Conservation (phyloP, 2,329 filamentous ascomycete genomes). For the Didymella keratinophila region DNA sequence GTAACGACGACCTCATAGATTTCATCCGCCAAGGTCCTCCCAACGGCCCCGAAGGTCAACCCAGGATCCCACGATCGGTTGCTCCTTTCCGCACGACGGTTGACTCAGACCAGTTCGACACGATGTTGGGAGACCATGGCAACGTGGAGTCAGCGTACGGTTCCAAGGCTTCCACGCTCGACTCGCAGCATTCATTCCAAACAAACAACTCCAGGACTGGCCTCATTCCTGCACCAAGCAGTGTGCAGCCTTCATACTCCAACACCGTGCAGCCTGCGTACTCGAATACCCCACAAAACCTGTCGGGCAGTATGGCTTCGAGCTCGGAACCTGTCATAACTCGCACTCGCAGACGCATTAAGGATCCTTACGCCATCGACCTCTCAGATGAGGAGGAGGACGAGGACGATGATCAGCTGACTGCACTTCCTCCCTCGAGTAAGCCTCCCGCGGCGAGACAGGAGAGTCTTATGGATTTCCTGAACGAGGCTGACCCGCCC, state of each 20-base stretch:
- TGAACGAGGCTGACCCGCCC: slow-evolving; percentile 74
- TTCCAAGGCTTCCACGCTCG: slow-evolving; percentile 46
- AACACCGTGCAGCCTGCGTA: slow-evolving; percentile 49
- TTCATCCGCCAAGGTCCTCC: slow-evolving; percentile 91
- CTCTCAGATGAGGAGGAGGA: slow-evolving; percentile 51
- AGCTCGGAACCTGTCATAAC: slow-evolving; percentile 64
- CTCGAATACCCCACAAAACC: slow-evolving; percentile 46
- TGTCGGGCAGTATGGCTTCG: slow-evolving; percentile 43
- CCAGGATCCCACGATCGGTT: slow-evolving; percentile 80
- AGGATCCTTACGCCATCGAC: slow-evolving; percentile 94
- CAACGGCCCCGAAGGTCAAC: slow-evolving; percentile 63
- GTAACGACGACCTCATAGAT: slow-evolving; percentile 84
- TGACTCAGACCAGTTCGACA: slow-evolving; percentile 79
- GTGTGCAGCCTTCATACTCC: slow-evolving; percentile 49
- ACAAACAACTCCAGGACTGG: slow-evolving; percentile 80
- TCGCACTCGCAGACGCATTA: slow-evolving; percentile 78
- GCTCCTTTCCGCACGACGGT: slow-evolving; percentile 86
- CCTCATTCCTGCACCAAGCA: slow-evolving; percentile 58
- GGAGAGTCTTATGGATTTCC: slow-evolving; percentile 75
- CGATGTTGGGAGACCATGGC: slow-evolving; percentile 45
- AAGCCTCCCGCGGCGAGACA: slow-evolving; percentile 31
- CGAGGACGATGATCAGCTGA: slow-evolving; percentile 59
- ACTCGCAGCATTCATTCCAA: slow-evolving; percentile 57
- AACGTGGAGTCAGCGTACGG: slow-evolving; percentile 47
- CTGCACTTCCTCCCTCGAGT: slow-evolving; percentile 53